These are phyloP conservation scores for Oryza glaberrima DNA, from an alignment of 176 grass and related monocot species.

Conservation along the genomic window DNA sequence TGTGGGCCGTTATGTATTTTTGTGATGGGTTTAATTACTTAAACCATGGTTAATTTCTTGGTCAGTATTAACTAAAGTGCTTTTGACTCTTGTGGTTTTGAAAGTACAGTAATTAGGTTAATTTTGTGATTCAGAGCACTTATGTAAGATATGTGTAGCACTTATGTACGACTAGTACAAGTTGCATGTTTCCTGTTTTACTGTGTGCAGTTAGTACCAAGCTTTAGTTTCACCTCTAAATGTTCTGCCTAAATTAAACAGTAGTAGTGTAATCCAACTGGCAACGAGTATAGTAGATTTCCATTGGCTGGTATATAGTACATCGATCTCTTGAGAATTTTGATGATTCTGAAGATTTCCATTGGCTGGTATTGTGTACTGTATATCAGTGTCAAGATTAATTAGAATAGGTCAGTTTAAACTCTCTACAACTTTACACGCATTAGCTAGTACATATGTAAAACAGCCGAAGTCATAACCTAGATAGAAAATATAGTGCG, in stretches of 20 bases:
- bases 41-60: neutral
- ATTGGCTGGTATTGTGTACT: neutral
- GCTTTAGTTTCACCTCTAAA: neutral
- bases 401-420: neutral
- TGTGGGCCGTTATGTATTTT: no score
- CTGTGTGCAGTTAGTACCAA: neutral
- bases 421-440: neutral
- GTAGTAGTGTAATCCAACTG: neutral
- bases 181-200: neutral
- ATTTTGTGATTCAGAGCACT: neutral
- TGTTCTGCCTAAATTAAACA: neutral
- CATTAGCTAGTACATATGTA: neutral
- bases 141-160: neutral
- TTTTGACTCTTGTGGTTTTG: neutral
- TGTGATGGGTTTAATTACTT: no score
- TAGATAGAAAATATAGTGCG: slow-evolving; percentile 6
- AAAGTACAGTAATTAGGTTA: neutral
- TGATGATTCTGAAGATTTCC: neutral
- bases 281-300: neutral
- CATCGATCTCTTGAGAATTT: neutral
- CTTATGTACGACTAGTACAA: neutral
- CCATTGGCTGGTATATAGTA: neutral
- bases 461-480: neutral
- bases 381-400: neutral
- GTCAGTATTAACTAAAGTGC: neutral